These are phyloP conservation scores for Quercus lobata DNA, from an alignment of 331 rosid genomes.

Conservation along the genomic window DNA sequence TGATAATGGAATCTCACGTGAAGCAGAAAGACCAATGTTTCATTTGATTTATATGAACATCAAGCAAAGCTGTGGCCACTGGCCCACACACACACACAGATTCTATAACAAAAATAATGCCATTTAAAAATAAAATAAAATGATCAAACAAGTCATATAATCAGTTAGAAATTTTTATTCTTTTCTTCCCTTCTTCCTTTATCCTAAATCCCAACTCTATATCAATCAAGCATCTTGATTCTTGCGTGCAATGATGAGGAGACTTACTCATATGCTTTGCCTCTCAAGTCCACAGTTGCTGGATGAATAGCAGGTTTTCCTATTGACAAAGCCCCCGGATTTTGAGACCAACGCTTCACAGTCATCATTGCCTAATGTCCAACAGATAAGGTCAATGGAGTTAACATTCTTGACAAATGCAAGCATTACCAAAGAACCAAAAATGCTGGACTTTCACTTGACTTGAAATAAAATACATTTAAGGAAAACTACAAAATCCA, in stretches of 20 bases:
- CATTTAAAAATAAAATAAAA: not conserved
- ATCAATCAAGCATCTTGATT: not conserved
- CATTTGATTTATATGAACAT: too few relatives aligned
- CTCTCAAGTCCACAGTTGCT: slow-evolving; percentile 86
- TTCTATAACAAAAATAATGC: not conserved
- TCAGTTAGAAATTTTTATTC: not conserved
- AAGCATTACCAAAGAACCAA: not conserved
- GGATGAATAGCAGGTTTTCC: slow-evolving; percentile 99
- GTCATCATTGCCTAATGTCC: slow-evolving; percentile 85
- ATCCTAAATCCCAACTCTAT: not conserved
- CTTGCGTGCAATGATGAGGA: not conserved
- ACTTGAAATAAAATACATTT: not conserved
- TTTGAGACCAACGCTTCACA: slow-evolving; percentile 89
- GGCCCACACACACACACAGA: too few relatives aligned
- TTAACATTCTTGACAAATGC: slow-evolving; percentile 11
- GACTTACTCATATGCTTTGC: slow-evolving; percentile 94
- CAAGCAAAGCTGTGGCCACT: not conserved
- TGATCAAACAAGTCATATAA: not conserved
- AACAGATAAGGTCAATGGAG: slow-evolving; percentile 8
- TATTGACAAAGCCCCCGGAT: slow-evolving; percentile 65
- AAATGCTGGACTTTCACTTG: not conserved
- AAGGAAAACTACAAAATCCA: not conserved
- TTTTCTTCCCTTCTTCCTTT: not conserved
- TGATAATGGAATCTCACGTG: not conserved
- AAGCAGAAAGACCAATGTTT: not conserved